A percentile compares a stretch with the other conserved stretches of the same genome.
Conservation (phyloP, 352 stramenopile species). For the Pythium utonaiense region DNA sequence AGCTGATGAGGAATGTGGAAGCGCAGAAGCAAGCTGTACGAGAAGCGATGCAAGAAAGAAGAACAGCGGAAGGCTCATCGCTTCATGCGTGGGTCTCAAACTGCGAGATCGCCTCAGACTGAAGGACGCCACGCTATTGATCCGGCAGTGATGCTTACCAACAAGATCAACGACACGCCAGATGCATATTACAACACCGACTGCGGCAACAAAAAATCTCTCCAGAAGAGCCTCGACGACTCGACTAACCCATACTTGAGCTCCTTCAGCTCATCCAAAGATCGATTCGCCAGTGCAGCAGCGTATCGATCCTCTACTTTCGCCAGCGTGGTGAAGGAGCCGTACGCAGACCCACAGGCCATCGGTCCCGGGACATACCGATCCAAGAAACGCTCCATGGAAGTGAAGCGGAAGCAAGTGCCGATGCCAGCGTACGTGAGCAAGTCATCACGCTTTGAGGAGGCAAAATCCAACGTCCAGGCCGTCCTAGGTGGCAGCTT, state of each 20-base stretch:
- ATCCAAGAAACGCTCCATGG: constrained; percentile 48
- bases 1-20: not conserved
- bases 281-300: constrained; percentile 59
- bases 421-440: constrained; percentile 53
- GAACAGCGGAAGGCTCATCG: constrained; percentile 55
- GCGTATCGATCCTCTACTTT: constrained; percentile 68
- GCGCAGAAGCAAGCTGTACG: constrained; percentile 61
- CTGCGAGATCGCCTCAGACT: constrained; percentile 19
- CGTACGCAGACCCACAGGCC: constrained; percentile 52
- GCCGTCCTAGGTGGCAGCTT: constrained; percentile 28
- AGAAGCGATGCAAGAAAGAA: constrained; percentile 62
- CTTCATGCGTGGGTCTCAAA: constrained; percentile 40
- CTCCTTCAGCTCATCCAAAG: constrained; percentile 59
- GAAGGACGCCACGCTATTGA: constrained; percentile 46
- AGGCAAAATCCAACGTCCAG: constrained; percentile 49
- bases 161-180: constrained; percentile 45
- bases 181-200: constrained; percentile 67
- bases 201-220: constrained; percentile 54
- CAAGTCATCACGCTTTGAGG: constrained; percentile 51
- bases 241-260: constrained; percentile 44
- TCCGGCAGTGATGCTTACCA: constrained; percentile 32
- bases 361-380: constrained; percentile 64
- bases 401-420: constrained; percentile 60
- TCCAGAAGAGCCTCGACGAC: constrained; percentile 45
- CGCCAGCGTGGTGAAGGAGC: constrained; percentile 68